A percentile compares a stretch with the other conserved stretches of the same genome.
These are phyloP conservation scores for Trichoderma harzianum DNA, from an alignment of 2,329 filamentous ascomycete species.

Conservation along the genomic window DNA sequence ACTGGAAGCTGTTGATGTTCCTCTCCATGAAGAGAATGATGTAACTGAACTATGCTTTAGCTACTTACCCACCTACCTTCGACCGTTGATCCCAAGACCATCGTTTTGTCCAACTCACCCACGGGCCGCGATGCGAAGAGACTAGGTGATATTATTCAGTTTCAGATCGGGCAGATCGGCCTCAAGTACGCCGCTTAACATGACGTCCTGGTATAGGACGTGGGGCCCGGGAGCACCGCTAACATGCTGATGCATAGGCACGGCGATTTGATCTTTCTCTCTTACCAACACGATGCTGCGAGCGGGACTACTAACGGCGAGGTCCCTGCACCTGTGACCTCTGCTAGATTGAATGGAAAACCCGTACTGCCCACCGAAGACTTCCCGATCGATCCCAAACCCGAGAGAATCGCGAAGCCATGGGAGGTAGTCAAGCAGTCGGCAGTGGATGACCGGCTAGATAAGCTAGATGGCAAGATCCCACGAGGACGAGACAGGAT, in stretches of 20 bases:
- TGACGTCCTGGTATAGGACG: slow-evolving; percentile 18
- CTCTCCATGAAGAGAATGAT: neutral
- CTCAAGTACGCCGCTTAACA: slow-evolving; percentile 45
- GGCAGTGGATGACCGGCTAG: slow-evolving; percentile 77
- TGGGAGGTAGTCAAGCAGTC: slow-evolving; percentile 94
- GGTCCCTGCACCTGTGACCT: slow-evolving; percentile 40
- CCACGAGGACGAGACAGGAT: slow-evolving; percentile 74
- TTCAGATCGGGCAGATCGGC: slow-evolving; percentile 57
- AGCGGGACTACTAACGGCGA: slow-evolving; percentile 36
- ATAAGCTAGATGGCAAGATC: slow-evolving; percentile 89
- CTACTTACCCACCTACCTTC: slow-evolving; percentile 57
- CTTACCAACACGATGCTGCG: slow-evolving; percentile 61
- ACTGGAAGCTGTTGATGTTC: neutral
- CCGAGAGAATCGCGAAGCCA: slow-evolving; percentile 43
- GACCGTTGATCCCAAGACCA: slow-evolving; percentile 58
- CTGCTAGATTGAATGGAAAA: slow-evolving; percentile 75
- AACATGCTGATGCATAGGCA: slow-evolving; percentile 53
- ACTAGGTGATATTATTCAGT: slow-evolving; percentile 55
- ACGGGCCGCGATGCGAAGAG: slow-evolving; percentile 56
- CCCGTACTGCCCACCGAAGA: slow-evolving; percentile 68
- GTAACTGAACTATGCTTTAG: slow-evolving; percentile 33
- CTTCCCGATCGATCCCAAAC: slow-evolving; percentile 67
- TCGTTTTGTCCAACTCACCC: slow-evolving; percentile 61
- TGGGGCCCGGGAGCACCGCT: slow-evolving; percentile 14
- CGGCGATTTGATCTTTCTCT: slow-evolving; percentile 86